phyloP scores from a whole-genome alignment of 2,329 filamentous ascomycete genomes.

The Fusarium begoniae region DNA sequence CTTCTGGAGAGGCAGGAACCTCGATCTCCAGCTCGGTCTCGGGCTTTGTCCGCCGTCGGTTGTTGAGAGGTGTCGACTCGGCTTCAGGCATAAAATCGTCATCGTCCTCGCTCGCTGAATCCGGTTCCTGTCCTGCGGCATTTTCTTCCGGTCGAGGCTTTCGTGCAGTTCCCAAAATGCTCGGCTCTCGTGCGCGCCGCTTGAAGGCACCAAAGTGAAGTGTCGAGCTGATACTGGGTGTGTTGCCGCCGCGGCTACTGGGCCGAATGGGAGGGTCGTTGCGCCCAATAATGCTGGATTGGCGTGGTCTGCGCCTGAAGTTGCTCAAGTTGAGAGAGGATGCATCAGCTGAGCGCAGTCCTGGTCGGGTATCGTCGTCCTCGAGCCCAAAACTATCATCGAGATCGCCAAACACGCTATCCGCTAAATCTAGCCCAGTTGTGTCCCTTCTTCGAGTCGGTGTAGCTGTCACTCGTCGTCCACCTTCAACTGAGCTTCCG shows the following conservation, averaged over 20 bases:
- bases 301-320: constrained; percentile 57
- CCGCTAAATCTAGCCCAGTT: constrained; percentile 59
- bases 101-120: constrained; percentile 57
- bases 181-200: constrained; percentile 66
- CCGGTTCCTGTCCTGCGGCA: constrained; percentile 44
- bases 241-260: constrained; percentile 60
- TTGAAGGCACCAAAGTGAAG: constrained; percentile 68
- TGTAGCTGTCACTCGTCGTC: constrained; percentile 49
- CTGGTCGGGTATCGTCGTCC: constrained; percentile 49
- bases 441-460: constrained; percentile 52
- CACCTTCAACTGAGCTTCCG: constrained; percentile 49
- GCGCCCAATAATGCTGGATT: constrained; percentile 61
- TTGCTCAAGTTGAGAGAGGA: constrained; percentile 58
- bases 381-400: constrained; percentile 55
- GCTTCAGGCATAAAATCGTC: constrained; percentile 68
- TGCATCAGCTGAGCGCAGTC: constrained; percentile 53
- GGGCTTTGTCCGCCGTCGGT: constrained; percentile 50
- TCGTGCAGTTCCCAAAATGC: constrained; percentile 65
- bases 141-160: constrained; percentile 51
- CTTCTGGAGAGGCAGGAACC: constrained; percentile 40
- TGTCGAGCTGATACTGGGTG: constrained; percentile 58
- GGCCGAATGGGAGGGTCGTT: constrained; percentile 63
- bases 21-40: constrained; percentile 28
- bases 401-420: constrained; percentile 58
- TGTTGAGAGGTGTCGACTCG: constrained; percentile 72